Evolutionary conservation across 306 rosid species (phyloP).

Genomic region (Adenanthera pavonina): DNA sequence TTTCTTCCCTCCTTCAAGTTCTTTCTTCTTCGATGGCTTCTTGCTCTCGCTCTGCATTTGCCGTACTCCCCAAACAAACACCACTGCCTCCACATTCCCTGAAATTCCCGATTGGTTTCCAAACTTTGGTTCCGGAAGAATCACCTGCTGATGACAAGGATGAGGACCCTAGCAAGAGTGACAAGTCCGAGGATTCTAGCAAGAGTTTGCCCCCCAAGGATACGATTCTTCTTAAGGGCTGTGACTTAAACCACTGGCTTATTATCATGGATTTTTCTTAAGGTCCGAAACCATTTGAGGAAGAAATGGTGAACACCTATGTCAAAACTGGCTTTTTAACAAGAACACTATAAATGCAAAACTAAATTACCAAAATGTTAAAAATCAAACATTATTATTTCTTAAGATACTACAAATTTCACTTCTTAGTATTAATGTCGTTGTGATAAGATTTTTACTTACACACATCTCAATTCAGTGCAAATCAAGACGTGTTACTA

Average conservation of each 20-base stretch:
- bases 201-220: conserved; percentile 57
- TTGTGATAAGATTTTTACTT: too few species aligned
- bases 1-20: conserved; percentile 46
- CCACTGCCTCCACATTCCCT: conserved; percentile 34
- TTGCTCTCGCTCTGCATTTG: conserved; percentile 52
- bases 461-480: too few species aligned
- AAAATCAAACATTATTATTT: too few species aligned
- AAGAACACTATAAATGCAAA: too few species aligned
- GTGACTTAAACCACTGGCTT: conserved; percentile 97
- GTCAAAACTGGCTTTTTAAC: conserved; percentile 41
- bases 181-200: conserved; percentile 20
- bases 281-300: conserved; percentile 77
- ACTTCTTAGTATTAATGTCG: too few species aligned
- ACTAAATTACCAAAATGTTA: too few species aligned
- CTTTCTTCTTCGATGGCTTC: conserved; percentile 49
- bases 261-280: conserved; percentile 77
- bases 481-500: too few species aligned
- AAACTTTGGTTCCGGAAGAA: conserved; percentile 74
- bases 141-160: conserved; percentile 72
- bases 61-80: conserved; percentile 49
- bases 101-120: conserved; percentile 47
- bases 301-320: conserved; percentile 74
- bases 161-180: too few species aligned
- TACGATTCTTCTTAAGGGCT: conserved; percentile 88
- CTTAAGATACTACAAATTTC: too few species aligned